phyloP scores from a whole-genome alignment of 768 basidiomycete genomes.

The Antrodiella citrinella region DNA sequence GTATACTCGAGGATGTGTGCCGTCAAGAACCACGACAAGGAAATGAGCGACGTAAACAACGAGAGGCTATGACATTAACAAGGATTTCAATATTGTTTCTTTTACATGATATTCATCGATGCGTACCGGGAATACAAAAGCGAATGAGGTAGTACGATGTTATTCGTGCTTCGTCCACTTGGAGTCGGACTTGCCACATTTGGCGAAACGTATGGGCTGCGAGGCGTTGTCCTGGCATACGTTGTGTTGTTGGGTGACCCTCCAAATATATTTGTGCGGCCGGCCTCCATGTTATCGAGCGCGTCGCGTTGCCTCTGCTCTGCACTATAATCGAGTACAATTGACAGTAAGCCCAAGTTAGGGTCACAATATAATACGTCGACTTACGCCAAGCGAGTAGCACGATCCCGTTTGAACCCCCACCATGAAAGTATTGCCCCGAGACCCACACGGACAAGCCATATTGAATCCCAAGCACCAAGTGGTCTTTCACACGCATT shows the following conservation, averaged over 20 bases:
- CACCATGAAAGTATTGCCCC: constrained; percentile 45
- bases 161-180: neutral
- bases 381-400: constrained; percentile 12
- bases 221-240: no score
- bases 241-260: no score
- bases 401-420: constrained; percentile 36
- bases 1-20: constrained; percentile 78
- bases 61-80: constrained; percentile 53
- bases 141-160: neutral
- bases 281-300: neutral
- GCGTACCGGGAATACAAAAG: constrained; percentile 13
- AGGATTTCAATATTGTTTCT: no score
- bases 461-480: constrained; percentile 60
- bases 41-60: constrained; percentile 57
- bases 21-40: constrained; percentile 76
- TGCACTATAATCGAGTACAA: no score
- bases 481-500: constrained; percentile 55
- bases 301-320: neutral
- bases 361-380: no score
- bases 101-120: no score
- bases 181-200: neutral
- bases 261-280: no score
- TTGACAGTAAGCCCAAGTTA: no score
- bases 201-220: no score
- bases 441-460: constrained; percentile 47